Evolutionary conservation across 2,329 filamentous ascomycete species (phyloP), one percentile per base, ranked within the genome.

Genomic region (Clonostachys chloroleuca): DNA sequence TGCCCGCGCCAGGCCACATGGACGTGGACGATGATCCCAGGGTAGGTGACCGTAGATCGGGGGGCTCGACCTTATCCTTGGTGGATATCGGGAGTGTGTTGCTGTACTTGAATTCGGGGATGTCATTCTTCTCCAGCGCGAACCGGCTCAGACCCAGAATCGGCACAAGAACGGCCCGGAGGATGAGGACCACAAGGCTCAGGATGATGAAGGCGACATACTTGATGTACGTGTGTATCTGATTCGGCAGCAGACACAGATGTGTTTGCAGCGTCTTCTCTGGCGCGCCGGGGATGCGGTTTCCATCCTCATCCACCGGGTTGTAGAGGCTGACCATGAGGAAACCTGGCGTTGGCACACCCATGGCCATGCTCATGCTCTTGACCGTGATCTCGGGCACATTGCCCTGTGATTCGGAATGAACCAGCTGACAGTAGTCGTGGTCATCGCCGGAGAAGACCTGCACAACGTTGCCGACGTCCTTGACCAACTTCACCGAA

Each of bases 371-470:
- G 59, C 86, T 95, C 55, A 95, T 83, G 59, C 87, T 92, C 70
- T 99, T 99, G 57, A 97, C 91, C 0, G 94, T 99, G 53, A 96
- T 95, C 64, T 99, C 94, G 43, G 74, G 75, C 34, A 86, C 80
- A 24, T 76, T 79, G 34, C 76, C 77, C 52, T 83, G 83, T 49
- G 84, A 81, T 16, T 81, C 76, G 4, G 83, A 81, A 65, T 99
- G 94, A 1, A 84, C 77, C 7, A 97, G 71, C 59, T 96, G 92
- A 68, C 94, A 99, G 69, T 97, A 96, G 69, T 99, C 94, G 69
- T 99, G 94, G 61, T 99, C 94, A 58, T 99, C 94, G 12, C 94
- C 94, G 0, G 91, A 96, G 61, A 97, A 99, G 40, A 92, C 87
- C 54, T 94, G 87, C 4, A 82, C 77, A 12, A 97, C 81, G 51